Conservation (phyloP, 768 basidiomycete genomes). For the Xerocomus spinulosus region DNA sequence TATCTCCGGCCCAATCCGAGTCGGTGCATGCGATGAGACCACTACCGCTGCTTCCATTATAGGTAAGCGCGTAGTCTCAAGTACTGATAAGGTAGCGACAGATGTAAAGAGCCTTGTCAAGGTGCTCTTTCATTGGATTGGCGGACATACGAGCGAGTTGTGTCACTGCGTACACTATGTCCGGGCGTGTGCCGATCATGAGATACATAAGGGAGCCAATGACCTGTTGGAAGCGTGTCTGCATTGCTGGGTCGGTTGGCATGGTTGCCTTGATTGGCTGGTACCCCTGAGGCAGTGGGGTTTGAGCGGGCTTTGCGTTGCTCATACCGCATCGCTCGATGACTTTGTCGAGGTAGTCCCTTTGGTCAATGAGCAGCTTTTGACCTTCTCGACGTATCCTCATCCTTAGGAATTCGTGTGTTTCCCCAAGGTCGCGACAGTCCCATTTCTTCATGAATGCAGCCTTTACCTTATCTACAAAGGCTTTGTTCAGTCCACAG, state of each 20-base stretch:
- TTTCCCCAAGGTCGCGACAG: too few species aligned
- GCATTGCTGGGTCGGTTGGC: background rate
- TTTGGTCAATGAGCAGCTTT: constrained; percentile 4
- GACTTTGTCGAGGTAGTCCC: constrained; percentile 11
- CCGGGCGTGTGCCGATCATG: constrained; percentile 25
- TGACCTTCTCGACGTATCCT: background rate
- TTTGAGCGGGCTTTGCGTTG: constrained; percentile 9
- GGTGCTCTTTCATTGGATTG: constrained; percentile 1
- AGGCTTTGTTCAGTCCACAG: too few species aligned
- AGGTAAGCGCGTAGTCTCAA: background rate
- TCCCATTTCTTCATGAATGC: too few species aligned
- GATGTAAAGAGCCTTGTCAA: background rate
- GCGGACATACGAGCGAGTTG: constrained; percentile 15
- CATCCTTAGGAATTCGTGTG: background rate
- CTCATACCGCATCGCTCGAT: constrained; percentile 8
- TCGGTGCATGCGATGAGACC: background rate
- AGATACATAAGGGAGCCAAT: constrained; percentile 29
- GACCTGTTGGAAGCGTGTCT: background rate
- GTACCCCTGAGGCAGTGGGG: constrained; percentile 10
- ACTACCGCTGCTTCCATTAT: background rate
- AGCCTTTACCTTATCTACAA: too few species aligned
- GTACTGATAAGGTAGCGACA: background rate
- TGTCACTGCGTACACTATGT: constrained; percentile 30
- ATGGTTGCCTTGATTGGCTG: background rate
- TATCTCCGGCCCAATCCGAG: background rate